Conservation (phyloP, 2,329 filamentous ascomycete genomes). For the Geosmithia morbida region DNA sequence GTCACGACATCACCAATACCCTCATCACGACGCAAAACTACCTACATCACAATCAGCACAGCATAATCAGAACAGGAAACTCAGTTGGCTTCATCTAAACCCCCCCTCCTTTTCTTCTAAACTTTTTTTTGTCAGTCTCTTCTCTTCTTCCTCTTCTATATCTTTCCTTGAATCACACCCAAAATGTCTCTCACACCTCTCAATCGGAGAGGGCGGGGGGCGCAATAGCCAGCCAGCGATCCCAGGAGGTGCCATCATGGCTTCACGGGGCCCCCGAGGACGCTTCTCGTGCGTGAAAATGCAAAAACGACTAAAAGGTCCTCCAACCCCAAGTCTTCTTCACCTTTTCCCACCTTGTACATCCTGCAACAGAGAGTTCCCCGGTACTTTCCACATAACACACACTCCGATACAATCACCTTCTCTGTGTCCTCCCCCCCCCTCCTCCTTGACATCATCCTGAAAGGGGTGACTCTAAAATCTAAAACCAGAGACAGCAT, state of each 20-base stretch:
- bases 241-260: slow-evolving; percentile 1
- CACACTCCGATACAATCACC: background rate
- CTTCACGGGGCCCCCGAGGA: background rate
- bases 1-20: too few relatives aligned
- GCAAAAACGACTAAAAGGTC: background rate
- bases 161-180: slow-evolving; percentile 1
- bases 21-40: too few relatives aligned
- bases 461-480: background rate
- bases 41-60: too few relatives aligned
- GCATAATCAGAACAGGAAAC: background rate
- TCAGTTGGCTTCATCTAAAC: background rate
- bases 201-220: too few relatives aligned
- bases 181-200: background rate
- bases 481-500: background rate
- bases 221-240: background rate
- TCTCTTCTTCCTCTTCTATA: slow-evolving; percentile 1
- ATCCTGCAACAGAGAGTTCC: background rate
- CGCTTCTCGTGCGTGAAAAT: background rate
- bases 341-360: background rate
- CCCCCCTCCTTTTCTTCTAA: background rate
- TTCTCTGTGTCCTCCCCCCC: background rate
- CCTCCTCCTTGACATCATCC: too few relatives aligned
- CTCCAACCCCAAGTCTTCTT: background rate
- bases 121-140: background rate
- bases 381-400: background rate